These are phyloP conservation scores for Candida orba DNA, from an alignment of 805 yeast species.

Conservation along the genomic window DNA sequence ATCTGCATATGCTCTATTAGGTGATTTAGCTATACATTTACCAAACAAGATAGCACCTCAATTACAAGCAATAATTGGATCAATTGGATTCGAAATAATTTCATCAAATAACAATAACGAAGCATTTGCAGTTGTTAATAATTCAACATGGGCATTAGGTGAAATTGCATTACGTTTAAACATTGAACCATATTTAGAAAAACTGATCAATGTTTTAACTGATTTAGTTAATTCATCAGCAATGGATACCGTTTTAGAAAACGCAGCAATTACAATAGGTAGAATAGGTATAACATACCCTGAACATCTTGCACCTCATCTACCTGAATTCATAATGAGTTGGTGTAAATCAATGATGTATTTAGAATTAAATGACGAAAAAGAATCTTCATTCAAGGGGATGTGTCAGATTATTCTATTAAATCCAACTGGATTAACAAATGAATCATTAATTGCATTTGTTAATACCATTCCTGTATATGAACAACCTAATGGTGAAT, in stretches of 20 bases:
- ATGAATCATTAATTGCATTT: constrained; percentile 44
- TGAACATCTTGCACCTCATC: constrained; percentile 47
- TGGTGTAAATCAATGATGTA: constrained; percentile 71
- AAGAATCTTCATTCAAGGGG: constrained; percentile 81
- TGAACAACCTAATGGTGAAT: constrained; percentile 39
- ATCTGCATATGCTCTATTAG: constrained; percentile 80
- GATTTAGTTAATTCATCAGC: constrained; percentile 53
- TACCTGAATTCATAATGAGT: constrained; percentile 47
- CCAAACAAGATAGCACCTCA: constrained; percentile 27
- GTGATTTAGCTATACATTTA: constrained; percentile 73
- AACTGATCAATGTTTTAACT: constrained; percentile 48
- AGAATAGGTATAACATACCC: constrained; percentile 67
- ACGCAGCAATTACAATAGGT: constrained; percentile 85
- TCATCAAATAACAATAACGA: constrained; percentile 33
- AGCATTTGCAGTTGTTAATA: constrained; percentile 64
- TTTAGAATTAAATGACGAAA: constrained; percentile 77
- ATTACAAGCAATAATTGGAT: constrained; percentile 48
- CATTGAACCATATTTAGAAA: constrained; percentile 44
- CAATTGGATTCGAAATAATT: constrained; percentile 63
- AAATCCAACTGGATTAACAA: constrained; percentile 61
- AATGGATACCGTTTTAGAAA: constrained; percentile 66
- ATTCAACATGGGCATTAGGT: constrained; percentile 92
- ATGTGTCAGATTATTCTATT: constrained; percentile 59
- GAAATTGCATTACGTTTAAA: constrained; percentile 64
- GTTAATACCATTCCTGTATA: constrained; percentile 54